Conservation (phyloP, 148 eudicot species). For the Rheum nobile region DNA sequence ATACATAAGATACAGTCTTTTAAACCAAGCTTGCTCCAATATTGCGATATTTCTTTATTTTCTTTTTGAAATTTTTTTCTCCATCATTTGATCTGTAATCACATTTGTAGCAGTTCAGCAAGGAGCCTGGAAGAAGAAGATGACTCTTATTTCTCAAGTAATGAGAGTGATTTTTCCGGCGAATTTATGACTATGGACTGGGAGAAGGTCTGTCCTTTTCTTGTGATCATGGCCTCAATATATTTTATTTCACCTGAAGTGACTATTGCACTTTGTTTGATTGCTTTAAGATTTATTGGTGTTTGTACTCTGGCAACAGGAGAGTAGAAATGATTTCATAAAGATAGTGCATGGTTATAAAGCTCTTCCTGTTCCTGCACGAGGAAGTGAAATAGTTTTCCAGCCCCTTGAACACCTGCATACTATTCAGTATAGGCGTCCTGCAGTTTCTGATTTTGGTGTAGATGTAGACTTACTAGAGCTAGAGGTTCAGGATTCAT, state of each 20-base stretch:
- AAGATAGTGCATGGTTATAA: constrained; percentile 73
- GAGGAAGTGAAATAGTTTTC: constrained; percentile 64
- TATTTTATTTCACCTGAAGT: constrained; percentile 4
- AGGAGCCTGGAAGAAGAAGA: constrained; percentile 50
- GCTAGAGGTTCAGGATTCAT: constrained; percentile 22
- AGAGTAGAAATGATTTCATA: constrained; percentile 62
- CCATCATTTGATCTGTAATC: constrained; percentile 3
- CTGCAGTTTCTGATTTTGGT: constrained; percentile 50
- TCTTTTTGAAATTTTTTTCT: not conserved
- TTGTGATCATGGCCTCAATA: constrained; percentile 7
- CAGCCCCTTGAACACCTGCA: constrained; percentile 92
- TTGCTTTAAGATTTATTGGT: constrained; percentile 5
- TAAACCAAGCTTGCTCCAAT: not conserved
- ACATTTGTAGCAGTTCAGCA: constrained; percentile 49
- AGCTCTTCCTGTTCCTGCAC: constrained; percentile 49
- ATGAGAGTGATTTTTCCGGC: constrained; percentile 37
- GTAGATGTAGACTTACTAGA: constrained; percentile 30
- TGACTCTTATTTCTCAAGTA: constrained; percentile 37
- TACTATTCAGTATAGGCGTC: constrained; percentile 55
- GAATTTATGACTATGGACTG: constrained; percentile 58
- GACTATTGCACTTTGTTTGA: constrained; percentile 4
- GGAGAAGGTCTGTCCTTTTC: constrained; percentile 54
- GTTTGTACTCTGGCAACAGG: constrained; percentile 38
- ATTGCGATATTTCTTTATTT: not conserved
- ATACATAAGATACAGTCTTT: not conserved